Conservation (phyloP, 768 basidiomycete species). For the Termitomyces sp. region DNA sequence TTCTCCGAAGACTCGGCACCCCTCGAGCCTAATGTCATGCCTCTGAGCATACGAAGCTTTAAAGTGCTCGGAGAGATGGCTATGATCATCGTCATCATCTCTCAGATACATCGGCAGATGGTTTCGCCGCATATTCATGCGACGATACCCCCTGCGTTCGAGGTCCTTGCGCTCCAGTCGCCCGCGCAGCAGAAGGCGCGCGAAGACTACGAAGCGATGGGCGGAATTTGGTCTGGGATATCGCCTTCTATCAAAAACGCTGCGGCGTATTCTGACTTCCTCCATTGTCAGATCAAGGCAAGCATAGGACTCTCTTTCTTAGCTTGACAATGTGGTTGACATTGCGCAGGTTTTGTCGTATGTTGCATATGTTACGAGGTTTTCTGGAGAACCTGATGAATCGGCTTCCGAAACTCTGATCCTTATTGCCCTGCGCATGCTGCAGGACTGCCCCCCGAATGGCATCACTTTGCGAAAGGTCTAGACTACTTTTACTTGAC, state of each 20-base stretch:
- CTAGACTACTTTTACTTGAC: constrained; percentile 4
- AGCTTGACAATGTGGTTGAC: constrained; percentile 1
- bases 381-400: constrained; percentile 52
- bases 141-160: constrained; percentile 74
- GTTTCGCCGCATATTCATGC: constrained; percentile 62
- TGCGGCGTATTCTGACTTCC: constrained; percentile 73
- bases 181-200: constrained; percentile 77
- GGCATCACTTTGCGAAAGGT: constrained; percentile 82
- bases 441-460: constrained; percentile 91
- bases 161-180: constrained; percentile 71
- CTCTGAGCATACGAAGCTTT: constrained; percentile 81
- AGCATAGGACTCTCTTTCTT: constrained; percentile 12
- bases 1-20: constrained; percentile 61
- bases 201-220: constrained; percentile 76
- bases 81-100: constrained; percentile 85
- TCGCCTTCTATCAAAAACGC: constrained; percentile 70
- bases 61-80: constrained; percentile 94
- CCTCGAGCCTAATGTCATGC: constrained; percentile 50
- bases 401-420: constrained; percentile 79
- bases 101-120: constrained; percentile 70
- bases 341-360: constrained; percentile 76
- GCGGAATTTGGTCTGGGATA: constrained; percentile 78
- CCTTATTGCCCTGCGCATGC: constrained; percentile 72
- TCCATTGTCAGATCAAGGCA: constrained; percentile 89
- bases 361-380: constrained; percentile 82